These are phyloP conservation scores for Pseudogymnoascus sp. DNA, from an alignment of 2,329 filamentous ascomycete species.

Conservation along the genomic window DNA sequence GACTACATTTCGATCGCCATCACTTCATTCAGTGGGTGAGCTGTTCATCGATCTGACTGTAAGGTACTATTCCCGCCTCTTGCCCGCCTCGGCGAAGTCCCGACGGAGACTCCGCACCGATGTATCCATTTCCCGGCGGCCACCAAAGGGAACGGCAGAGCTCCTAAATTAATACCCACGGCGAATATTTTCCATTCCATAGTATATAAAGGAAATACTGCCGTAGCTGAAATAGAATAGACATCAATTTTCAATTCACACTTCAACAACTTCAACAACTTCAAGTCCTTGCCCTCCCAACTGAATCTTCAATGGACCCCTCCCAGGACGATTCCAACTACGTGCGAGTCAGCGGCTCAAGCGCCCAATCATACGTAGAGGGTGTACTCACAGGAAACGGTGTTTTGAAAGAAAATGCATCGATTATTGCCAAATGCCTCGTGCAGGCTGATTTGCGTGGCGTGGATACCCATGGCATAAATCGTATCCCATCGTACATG, in stretches of 20 bases:
- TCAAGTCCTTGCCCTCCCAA: not conserved
- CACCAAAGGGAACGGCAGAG: not conserved
- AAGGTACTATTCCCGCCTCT: not conserved
- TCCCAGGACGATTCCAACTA: not conserved
- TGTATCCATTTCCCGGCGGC: not conserved
- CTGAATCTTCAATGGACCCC: not conserved
- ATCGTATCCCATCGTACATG: slow-evolving; percentile 71
- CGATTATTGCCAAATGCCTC: slow-evolving; percentile 57
- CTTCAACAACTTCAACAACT: not conserved
- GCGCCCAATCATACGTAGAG: slow-evolving; percentile 36
- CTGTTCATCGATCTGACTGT: not conserved
- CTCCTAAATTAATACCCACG: not conserved
- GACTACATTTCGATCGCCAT: not conserved
- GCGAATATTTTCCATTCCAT: not conserved
- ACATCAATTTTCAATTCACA: not conserved
- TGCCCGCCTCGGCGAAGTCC: not conserved
- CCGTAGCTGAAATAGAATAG: not conserved
- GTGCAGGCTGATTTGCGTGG: slow-evolving; percentile 69
- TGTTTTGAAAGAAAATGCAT: slow-evolving; percentile 50
- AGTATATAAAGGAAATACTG: not conserved
- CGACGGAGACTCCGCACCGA: not conserved
- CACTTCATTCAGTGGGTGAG: not conserved
- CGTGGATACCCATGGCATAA: slow-evolving; percentile 71
- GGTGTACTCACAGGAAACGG: slow-evolving; percentile 52
- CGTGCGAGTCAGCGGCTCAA: not conserved